These are phyloP conservation scores for Neonectria faginata DNA, from an alignment of 2,329 filamentous ascomycete species.

Conservation along the genomic window DNA sequence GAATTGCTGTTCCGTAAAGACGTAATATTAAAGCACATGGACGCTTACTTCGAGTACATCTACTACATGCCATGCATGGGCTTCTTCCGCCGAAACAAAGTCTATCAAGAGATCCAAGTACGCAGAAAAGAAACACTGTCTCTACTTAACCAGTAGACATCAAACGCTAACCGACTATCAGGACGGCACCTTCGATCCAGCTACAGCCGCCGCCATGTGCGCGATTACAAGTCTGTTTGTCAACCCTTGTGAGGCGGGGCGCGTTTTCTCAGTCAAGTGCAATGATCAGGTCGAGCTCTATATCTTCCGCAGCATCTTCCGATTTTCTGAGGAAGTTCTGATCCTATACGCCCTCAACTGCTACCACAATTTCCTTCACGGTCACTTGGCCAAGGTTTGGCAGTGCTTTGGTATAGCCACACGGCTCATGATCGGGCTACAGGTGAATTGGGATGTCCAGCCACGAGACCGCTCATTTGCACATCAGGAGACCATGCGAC, in stretches of 20 bases:
- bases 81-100: slow-evolving; percentile 52
- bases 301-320: slow-evolving; percentile 55
- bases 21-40: slow-evolving; percentile 52
- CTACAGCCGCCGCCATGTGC: slow-evolving; percentile 54
- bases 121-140: neutral
- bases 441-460: slow-evolving; percentile 54
- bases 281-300: slow-evolving; percentile 54
- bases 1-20: slow-evolving; percentile 51
- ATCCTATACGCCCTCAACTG: slow-evolving; percentile 52
- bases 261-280: slow-evolving; percentile 54
- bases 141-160: neutral
- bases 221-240: slow-evolving; percentile 53
- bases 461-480: slow-evolving; percentile 47
- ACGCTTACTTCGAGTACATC: slow-evolving; percentile 54
- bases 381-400: slow-evolving; percentile 55
- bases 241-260: slow-evolving; percentile 48
- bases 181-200: slow-evolving; percentile 51
- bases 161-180: slow-evolving; percentile 22
- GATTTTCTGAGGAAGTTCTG: slow-evolving; percentile 50
- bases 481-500: slow-evolving; percentile 52
- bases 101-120: slow-evolving; percentile 52
- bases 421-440: slow-evolving; percentile 53
- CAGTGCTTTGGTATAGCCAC: slow-evolving; percentile 53
- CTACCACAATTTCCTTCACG: slow-evolving; percentile 52
- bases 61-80: slow-evolving; percentile 55